phyloP scores from a whole-genome alignment of 2,329 filamentous ascomycete species.

The Colletotrichum liriopes region DNA sequence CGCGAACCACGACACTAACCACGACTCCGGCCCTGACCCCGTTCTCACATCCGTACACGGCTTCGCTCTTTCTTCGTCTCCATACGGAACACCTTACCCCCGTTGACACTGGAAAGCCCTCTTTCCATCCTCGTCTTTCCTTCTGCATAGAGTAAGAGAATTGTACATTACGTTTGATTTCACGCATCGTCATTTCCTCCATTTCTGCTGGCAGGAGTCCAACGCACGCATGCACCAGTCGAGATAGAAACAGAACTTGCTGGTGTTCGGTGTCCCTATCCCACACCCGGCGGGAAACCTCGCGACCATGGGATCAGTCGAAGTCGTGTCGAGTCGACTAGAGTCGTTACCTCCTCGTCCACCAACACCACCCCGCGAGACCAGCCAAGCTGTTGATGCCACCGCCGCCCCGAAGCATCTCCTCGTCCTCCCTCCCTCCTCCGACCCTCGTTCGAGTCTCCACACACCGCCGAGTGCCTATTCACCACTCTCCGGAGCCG shows the following conservation, averaged over 20 bases:
- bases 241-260: conserved; percentile 26
- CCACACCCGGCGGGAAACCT: conserved; percentile 30
- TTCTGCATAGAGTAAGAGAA: conserved; percentile 14
- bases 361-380: conserved; percentile 77
- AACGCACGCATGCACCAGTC: conserved; percentile 33
- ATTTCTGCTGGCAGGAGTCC: conserved; percentile 26
- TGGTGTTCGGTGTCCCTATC: conserved; percentile 25
- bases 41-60: conserved; percentile 19
- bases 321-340: conserved; percentile 59
- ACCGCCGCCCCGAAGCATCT: conserved; percentile 53
- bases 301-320: conserved; percentile 58
- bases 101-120: conserved; percentile 29
- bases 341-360: conserved; percentile 72
- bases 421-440: conserved; percentile 54
- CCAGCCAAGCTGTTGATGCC: conserved; percentile 56
- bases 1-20: conserved; percentile 8
- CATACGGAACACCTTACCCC: conserved; percentile 25
- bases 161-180: conserved; percentile 26
- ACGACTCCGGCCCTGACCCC: conserved; percentile 1
- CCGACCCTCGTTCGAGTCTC: conserved; percentile 58
- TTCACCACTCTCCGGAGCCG: conserved; percentile 60
- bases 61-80: conserved; percentile 26
- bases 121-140: conserved; percentile 7
- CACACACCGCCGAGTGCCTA: conserved; percentile 69
- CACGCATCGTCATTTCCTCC: conserved; percentile 15